Evolutionary conservation across 345 rosid species (phyloP), one percentile per base, ranked within the genome.

Genomic region (Salix suchowensis): DNA sequence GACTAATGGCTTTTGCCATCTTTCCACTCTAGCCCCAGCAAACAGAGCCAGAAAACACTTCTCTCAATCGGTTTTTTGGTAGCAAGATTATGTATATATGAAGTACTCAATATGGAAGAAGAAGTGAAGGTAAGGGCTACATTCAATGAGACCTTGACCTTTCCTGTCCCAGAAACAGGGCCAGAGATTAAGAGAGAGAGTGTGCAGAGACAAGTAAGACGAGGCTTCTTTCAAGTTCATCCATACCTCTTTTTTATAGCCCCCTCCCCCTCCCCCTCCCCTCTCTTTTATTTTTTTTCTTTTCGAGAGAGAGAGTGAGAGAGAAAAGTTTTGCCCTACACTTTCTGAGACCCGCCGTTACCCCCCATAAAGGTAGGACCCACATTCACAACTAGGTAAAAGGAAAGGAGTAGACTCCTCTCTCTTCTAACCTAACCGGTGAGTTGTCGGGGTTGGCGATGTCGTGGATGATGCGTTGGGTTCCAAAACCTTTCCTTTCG

Each of bases 61-160:
- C 19, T 30, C 14, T 14, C 12, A 40, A 40, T 40, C 2, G 67
- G 18, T 28, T 64, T 26, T 26, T 6, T 65, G 34, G 39, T 26
- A 39, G n/a, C 30, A 37, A 12, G 50, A 68, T 19, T 19, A 40
- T 37, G n/a, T 15, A n/a, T 24, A 14, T 5, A 76, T 4, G 37
- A 2, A 14, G 12, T n/a, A 4, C 11, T 16, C 58, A 61, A 3
- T 11, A 42, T 9, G 36, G 13, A 19, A 14, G 34, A 34, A 5
- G n/a, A 11, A 21, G 21, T n/a, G 68, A 30, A 32, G 64, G 34
- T 65, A 24, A 32, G 26, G 39, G 74, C 75, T 34, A 5, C 80
- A 78, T 74, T 80, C 16, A 80, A 80, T 48, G 76, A 78, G 82
- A 67, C 28, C 70, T 79, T 79, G 70, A 30, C 32, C 32, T 30